Conservation (phyloP, 1,284 basidiomycete species). For the Apiotrichum gracile region DNA sequence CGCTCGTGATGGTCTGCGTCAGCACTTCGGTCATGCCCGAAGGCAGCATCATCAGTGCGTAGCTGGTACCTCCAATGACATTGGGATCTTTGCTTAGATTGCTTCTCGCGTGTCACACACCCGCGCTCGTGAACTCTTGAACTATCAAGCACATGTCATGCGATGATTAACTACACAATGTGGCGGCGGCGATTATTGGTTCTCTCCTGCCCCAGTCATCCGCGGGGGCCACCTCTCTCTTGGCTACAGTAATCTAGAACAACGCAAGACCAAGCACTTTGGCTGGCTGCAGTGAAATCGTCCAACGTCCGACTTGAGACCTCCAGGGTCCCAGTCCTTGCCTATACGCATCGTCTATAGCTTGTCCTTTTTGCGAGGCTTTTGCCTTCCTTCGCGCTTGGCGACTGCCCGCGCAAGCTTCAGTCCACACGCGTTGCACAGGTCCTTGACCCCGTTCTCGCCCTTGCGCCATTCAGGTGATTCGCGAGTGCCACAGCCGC, state of each 20-base stretch:
- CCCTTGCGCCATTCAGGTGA: constrained; percentile 92
- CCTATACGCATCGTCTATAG: neutral
- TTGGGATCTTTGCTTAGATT: no score
- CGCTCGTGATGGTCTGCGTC: no score
- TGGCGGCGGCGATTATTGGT: neutral
- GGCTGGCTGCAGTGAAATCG: no score
- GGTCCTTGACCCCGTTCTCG: constrained; percentile 74
- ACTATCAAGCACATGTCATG: neutral
- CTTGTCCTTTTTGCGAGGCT: constrained; percentile 42
- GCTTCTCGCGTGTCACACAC: no score
- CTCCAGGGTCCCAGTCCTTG: neutral
- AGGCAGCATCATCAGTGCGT: no score
- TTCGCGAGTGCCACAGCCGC: constrained; percentile 72
- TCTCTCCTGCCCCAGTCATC: no score
- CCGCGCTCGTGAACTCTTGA: neutral
- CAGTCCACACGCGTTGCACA: constrained; percentile 75
- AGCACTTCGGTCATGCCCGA: no score
- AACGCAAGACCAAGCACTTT: neutral
- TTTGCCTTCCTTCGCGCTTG: constrained; percentile 44
- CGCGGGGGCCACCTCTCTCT: no score
- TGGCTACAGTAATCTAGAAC: neutral
- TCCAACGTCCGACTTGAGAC: neutral
- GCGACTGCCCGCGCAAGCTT: constrained; percentile 43
- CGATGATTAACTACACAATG: neutral
- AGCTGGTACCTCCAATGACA: no score